Conservation (phyloP, 2,329 filamentous ascomycete genomes). For the Scopulariopsis brevicaulis region DNA sequence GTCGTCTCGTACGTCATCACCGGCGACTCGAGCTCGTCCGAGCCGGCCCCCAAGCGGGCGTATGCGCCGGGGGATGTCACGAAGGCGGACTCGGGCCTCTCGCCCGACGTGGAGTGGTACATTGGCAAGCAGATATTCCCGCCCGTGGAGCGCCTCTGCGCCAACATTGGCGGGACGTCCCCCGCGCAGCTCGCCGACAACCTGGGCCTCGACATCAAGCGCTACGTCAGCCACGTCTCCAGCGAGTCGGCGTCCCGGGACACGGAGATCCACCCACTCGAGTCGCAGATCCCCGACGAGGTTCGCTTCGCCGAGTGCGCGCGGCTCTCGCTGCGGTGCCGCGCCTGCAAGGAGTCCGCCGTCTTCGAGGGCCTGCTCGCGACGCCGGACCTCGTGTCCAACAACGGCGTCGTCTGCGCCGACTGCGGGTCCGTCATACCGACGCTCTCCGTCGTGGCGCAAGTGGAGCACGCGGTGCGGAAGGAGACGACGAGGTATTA, state of each 20-base stretch:
- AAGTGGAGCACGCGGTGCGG: conserved; percentile 78
- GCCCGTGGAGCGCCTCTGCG: conserved; percentile 92
- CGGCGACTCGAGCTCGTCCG: conserved; percentile 50
- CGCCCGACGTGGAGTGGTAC: conserved; percentile 95
- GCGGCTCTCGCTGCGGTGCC: conserved; percentile 68
- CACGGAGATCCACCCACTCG: conserved; percentile 75
- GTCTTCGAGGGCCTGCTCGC: conserved; percentile 64
- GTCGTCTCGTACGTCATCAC: conserved; percentile 88
- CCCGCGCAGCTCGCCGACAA: conserved; percentile 84
- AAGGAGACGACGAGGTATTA: conserved; percentile 76
- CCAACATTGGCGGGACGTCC: conserved; percentile 88
- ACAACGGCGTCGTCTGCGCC: conserved; percentile 65
- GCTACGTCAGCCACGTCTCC: conserved; percentile 51
- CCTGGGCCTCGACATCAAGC: conserved; percentile 79
- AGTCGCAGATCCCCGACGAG: conserved; percentile 86
- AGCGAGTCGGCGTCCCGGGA: conserved; percentile 41
- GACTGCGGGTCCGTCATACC: conserved; percentile 55
- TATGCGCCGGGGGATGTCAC: conserved; percentile 77
- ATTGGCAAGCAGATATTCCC: conserved; percentile 97
- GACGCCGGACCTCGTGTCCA: conserved; percentile 49
- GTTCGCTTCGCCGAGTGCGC: conserved; percentile 77
- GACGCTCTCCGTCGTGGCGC: conserved; percentile 67
- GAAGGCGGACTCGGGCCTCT: conserved; percentile 62
- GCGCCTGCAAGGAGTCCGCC: conserved; percentile 61
- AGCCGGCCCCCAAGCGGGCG: conserved; percentile 76